Evolutionary conservation across 1,284 basidiomycete species (phyloP).

Genomic region (Rhodotorula glutinis): DNA sequence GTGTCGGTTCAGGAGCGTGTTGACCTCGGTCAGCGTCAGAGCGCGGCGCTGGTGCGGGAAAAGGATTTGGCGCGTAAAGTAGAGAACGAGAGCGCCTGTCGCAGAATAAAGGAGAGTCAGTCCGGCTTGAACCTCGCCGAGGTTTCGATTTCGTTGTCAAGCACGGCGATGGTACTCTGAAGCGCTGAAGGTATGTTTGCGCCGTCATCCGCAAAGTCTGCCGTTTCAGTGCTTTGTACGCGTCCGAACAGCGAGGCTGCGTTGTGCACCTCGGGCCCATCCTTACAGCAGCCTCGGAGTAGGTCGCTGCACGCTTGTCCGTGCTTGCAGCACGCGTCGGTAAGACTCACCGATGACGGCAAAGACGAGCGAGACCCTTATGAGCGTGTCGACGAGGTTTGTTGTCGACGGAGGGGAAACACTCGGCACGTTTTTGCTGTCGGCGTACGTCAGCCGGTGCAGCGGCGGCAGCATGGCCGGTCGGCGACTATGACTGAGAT

Average conservation of each 20-base stretch:
- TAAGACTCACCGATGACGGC: too few species aligned
- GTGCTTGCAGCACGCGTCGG: too few species aligned
- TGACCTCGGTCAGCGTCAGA: slow-evolving; percentile 23
- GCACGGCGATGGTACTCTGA: too few species aligned
- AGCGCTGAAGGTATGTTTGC: too few species aligned
- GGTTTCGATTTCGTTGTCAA: background rate
- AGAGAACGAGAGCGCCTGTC: slow-evolving; percentile 4
- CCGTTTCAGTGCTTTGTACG: too few species aligned
- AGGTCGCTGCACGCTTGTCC: too few species aligned
- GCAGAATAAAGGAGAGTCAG: background rate
- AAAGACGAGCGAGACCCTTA: background rate
- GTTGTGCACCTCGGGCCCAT: too few species aligned
- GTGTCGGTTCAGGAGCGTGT: slow-evolving; percentile 24
- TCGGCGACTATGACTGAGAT: too few species aligned
- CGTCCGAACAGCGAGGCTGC: too few species aligned
- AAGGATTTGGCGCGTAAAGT: slow-evolving; percentile 10
- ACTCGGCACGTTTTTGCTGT: background rate
- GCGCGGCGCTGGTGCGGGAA: slow-evolving; percentile 11
- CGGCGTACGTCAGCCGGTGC: background rate
- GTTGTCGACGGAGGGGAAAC: background rate
- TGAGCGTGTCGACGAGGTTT: background rate
- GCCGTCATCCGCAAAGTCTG: too few species aligned
- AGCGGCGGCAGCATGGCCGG: background rate
- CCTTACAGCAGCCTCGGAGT: too few species aligned
- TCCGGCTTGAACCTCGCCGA: background rate